These are phyloP conservation scores for Dysphania ambrosioides DNA, from an alignment of 148 eudicot species.

Conservation along the genomic window DNA sequence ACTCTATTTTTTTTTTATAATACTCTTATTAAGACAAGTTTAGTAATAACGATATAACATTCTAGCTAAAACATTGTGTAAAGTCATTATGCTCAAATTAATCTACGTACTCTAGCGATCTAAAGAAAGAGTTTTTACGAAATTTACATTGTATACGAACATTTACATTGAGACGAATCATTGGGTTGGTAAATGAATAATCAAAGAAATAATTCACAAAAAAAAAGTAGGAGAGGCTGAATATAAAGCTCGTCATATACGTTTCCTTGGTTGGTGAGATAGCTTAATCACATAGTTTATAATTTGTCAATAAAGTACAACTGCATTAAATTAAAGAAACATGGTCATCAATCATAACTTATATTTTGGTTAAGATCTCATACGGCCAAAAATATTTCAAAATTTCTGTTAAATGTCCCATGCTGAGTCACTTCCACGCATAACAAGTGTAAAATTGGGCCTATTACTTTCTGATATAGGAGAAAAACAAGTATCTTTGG, in stretches of 20 bases:
- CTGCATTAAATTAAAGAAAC: background rate
- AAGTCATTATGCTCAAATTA: no score
- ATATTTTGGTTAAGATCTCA: slow-evolving; percentile 9
- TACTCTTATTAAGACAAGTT: no score
- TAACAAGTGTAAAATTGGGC: slow-evolving; percentile 22
- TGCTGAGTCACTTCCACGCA: slow-evolving; percentile 49
- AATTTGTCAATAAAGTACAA: background rate
- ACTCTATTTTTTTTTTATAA: no score
- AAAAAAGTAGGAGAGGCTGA: background rate
- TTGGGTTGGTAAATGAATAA: slow-evolving; percentile 3
- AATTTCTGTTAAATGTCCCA: slow-evolving; percentile 24
- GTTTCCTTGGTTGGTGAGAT: slow-evolving; percentile 5
- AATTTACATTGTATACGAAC: no score
- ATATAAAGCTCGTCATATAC: slow-evolving; percentile 1
- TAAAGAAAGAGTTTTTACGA: background rate
- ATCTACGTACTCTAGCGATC: no score
- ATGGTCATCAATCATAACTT: background rate
- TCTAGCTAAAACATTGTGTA: no score
- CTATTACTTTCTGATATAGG: slow-evolving; percentile 20
- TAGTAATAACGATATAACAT: no score
- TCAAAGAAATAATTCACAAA: background rate
- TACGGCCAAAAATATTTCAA: background rate
- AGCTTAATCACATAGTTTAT: background rate
- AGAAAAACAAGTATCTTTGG: slow-evolving; percentile 22
- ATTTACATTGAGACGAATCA: background rate